phyloP scores from a whole-genome alignment of 2,329 filamentous ascomycete genomes.

The Xylaria sp. region DNA sequence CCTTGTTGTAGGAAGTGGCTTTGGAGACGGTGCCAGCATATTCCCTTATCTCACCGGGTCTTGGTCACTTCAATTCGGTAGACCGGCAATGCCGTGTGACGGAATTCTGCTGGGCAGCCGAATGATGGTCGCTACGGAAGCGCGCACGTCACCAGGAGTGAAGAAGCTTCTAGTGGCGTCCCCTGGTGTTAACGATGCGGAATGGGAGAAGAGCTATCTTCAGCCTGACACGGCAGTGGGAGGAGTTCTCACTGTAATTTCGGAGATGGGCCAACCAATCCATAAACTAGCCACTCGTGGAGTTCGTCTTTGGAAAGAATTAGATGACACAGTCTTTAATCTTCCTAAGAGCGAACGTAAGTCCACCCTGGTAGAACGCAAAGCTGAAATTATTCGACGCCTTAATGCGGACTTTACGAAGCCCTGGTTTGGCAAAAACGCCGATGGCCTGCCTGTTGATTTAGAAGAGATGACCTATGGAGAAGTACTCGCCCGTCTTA shows the following conservation, averaged over 20 bases:
- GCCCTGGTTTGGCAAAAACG: constrained; percentile 92
- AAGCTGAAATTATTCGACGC: constrained; percentile 90
- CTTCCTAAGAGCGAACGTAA: constrained; percentile 93
- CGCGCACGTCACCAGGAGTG: constrained; percentile 81
- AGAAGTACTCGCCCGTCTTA: constrained; percentile 83
- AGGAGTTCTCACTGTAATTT: constrained; percentile 93
- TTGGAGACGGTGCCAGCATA: constrained; percentile 86
- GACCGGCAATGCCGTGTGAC: constrained; percentile 92
- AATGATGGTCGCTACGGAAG: constrained; percentile 94
- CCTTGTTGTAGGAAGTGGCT: constrained; percentile 87
- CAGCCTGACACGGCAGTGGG: constrained; percentile 75
- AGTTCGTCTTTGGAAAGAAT: constrained; percentile 96
- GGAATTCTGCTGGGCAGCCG: constrained; percentile 89
- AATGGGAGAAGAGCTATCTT: constrained; percentile 95
- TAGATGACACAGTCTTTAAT: constrained; percentile 98
- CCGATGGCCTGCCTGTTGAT: constrained; percentile 78
- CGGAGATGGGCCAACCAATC: constrained; percentile 99
- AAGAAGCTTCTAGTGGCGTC: constrained; percentile 91
- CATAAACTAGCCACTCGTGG: constrained; percentile 97
- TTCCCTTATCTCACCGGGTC: constrained; percentile 89
- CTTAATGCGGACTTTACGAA: constrained; percentile 96
- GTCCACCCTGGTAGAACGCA: constrained; percentile 83
- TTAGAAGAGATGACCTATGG: constrained; percentile 95
- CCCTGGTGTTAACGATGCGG: constrained; percentile 75
- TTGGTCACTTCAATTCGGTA: constrained; percentile 84